These are phyloP conservation scores for Globisporangium lucens DNA, from an alignment of 352 stramenopile species.

Conservation along the genomic window DNA sequence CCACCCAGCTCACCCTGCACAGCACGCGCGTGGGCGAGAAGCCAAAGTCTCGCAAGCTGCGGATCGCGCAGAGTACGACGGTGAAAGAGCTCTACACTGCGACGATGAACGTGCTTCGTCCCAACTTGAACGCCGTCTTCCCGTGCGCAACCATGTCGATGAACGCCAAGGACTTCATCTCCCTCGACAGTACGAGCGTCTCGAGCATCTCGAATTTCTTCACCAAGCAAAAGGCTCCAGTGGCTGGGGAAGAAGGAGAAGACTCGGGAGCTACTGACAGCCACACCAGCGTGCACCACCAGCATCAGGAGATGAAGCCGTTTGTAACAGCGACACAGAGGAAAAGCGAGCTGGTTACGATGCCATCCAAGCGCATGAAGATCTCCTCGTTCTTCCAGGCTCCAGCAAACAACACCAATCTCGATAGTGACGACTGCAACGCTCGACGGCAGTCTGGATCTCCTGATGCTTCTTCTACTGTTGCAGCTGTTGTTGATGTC, in stretches of 20 bases:
- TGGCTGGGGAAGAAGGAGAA: constrained; percentile 1
- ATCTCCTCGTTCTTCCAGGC: constrained; percentile 58
- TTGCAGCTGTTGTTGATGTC: neutral
- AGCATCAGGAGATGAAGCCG: constrained; percentile 19
- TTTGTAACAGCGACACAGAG: constrained; percentile 20
- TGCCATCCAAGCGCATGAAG: constrained; percentile 41
- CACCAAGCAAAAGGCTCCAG: constrained; percentile 25
- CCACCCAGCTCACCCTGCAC: constrained; percentile 53
- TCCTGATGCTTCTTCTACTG: neutral
- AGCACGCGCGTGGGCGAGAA: constrained; percentile 52
- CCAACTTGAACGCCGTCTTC: constrained; percentile 52
- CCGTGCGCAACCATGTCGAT: constrained; percentile 55
- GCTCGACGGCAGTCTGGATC: neutral
- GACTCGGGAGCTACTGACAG: neutral
- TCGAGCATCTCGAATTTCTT: constrained; percentile 75
- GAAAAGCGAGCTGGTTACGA: constrained; percentile 5
- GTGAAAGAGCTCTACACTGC: constrained; percentile 53
- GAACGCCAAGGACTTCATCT: constrained; percentile 68
- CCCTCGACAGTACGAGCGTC: constrained; percentile 33
- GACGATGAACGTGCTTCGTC: constrained; percentile 48
- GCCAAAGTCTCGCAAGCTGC: constrained; percentile 42
- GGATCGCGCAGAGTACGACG: constrained; percentile 53
- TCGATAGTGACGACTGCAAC: neutral
- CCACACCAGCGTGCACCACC: constrained; percentile 20
- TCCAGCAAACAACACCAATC: neutral